Evolutionary conservation across 2,329 filamentous ascomycete species (phyloP).

Genomic region (Boeremia lycopersici): DNA sequence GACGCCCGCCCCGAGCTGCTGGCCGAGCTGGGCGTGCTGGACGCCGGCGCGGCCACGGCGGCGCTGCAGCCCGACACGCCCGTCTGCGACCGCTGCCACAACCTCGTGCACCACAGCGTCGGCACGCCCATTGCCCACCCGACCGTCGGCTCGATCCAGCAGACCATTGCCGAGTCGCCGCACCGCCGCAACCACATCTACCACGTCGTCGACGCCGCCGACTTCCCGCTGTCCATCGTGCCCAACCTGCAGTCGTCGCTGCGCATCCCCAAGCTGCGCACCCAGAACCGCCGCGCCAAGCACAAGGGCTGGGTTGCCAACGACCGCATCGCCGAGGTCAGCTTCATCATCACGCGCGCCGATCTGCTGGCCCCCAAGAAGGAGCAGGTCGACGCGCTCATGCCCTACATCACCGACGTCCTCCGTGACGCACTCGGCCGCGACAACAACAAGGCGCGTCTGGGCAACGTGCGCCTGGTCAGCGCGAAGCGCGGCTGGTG

Average conservation of each 20-base stretch:
- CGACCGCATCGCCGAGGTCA: slow-evolving; percentile 73
- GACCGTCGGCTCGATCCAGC: slow-evolving; percentile 76
- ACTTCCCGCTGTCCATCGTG: slow-evolving; percentile 93
- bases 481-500: slow-evolving; percentile 89
- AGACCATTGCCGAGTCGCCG: slow-evolving; percentile 86
- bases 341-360: slow-evolving; percentile 87
- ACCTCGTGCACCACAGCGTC: slow-evolving; percentile 74
- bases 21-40: slow-evolving; percentile 38
- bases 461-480: slow-evolving; percentile 86
- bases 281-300: slow-evolving; percentile 78
- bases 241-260: slow-evolving; percentile 75
- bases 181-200: slow-evolving; percentile 94
- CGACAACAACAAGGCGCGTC: slow-evolving; percentile 70
- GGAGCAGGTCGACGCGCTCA: slow-evolving; percentile 80
- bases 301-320: slow-evolving; percentile 68
- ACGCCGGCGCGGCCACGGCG: slow-evolving; percentile 21
- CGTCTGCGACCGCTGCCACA: slow-evolving; percentile 87
- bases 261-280: slow-evolving; percentile 73
- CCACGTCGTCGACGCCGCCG: slow-evolving; percentile 91
- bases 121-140: slow-evolving; percentile 80
- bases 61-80: slow-evolving; percentile 51
- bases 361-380: slow-evolving; percentile 86
- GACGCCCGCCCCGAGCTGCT: slow-evolving; percentile 36
- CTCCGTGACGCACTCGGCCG: slow-evolving; percentile 77
- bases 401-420: slow-evolving; percentile 82